Percentiles rank a stretch among this genome's conserved stretches.
Evolutionary conservation across 768 basidiomycete genomes (phyloP).

Genomic region (Trichaptum fuscoviolaceum): DNA sequence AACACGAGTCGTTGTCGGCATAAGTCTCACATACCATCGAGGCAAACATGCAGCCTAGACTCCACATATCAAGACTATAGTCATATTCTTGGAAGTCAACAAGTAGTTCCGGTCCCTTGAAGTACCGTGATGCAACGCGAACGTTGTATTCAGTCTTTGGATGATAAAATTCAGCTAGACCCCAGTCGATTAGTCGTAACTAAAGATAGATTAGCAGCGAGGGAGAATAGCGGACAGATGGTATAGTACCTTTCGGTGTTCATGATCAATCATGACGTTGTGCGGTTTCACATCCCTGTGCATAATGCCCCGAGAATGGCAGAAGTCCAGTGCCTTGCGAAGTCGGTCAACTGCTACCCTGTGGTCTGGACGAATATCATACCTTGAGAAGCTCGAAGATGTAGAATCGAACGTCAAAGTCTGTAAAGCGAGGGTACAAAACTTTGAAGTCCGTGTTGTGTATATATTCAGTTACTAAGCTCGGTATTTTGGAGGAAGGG

Average conservation of each 20-base stretch:
- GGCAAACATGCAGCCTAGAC: constrained; percentile 97
- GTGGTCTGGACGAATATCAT: constrained; percentile 12
- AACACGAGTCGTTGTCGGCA: not conserved
- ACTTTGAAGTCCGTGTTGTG: constrained; percentile 98
- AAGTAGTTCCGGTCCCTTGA: constrained; percentile 94
- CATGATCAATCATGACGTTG: constrained; percentile 99
- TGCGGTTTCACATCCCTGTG: constrained; percentile 98
- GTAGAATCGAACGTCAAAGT: constrained; percentile 94
- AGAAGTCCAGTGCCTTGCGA: constrained; percentile 85
- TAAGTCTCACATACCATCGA: constrained; percentile 68
- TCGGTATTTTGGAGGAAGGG: constrained; percentile 93
- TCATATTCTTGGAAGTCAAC: constrained; percentile 99
- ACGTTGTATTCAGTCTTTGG: constrained; percentile 98
- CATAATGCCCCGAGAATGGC: constrained; percentile 99
- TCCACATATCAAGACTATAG: constrained; percentile 98
- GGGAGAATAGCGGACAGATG: not conserved
- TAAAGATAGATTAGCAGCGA: constrained; percentile 25
- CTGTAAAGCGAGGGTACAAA: constrained; percentile 91
- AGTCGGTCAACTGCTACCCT: constrained; percentile 14
- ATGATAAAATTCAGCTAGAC: constrained; percentile 97
- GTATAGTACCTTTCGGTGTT: constrained; percentile 76
- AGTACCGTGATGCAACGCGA: constrained; percentile 94
- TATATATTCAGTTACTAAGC: constrained; percentile 95
- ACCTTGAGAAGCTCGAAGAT: constrained; percentile 96
- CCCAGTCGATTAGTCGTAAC: constrained; percentile 98